Evolutionary conservation across 768 basidiomycete species (phyloP), one percentile per base, ranked within the genome.

Genomic region (Chiua virens): DNA sequence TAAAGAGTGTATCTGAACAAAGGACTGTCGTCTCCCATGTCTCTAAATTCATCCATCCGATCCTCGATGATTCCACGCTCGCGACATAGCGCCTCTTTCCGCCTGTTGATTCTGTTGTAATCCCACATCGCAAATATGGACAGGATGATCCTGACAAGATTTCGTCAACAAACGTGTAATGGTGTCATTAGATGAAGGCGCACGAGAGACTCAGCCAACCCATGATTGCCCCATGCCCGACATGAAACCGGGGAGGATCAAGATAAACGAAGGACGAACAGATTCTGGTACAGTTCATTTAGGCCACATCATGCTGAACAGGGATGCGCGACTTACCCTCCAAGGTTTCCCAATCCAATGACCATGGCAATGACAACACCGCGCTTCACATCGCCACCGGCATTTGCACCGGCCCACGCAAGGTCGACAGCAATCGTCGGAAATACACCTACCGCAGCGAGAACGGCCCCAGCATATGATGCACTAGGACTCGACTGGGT

Each of bases 401-500:
- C 75, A 47, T 81, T 80, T 8, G 77, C 77, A 3, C 75, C 73
- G 2, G 71, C 76, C 83, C 83, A 85, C 32, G 81, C 79, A 2
- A 85, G 62, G 23, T 62, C 60, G 18, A 81, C 68, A 27, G 69
- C 71, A 45, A 82, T 71, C 7, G 74, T 75, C 1, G 83, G 79
- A 56, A 68, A 83, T 7, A 80, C 75, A 18, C 82, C 83, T 18
- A 72, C 63, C 4, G 80, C 77, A 23, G 79, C 76, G 36, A 84
- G 64, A 27, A 83, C 49, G 5, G 77, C 66, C 2, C 78, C 82
- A 8, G 68, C 63, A 55, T 83, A 84, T 4, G 67, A 71, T 42
- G 49, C 47, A 8, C 48, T 52, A 8, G 69, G 28, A 15, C 23
- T 41, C 5, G 45, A 49, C 44, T 63, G 64, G 17, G 69, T 67